A percentile compares a stretch with the other conserved stretches of the same genome.
These are phyloP conservation scores for Berberis vulgaris DNA, from an alignment of 164 flowering plant genomes.

Conservation along the genomic window DNA sequence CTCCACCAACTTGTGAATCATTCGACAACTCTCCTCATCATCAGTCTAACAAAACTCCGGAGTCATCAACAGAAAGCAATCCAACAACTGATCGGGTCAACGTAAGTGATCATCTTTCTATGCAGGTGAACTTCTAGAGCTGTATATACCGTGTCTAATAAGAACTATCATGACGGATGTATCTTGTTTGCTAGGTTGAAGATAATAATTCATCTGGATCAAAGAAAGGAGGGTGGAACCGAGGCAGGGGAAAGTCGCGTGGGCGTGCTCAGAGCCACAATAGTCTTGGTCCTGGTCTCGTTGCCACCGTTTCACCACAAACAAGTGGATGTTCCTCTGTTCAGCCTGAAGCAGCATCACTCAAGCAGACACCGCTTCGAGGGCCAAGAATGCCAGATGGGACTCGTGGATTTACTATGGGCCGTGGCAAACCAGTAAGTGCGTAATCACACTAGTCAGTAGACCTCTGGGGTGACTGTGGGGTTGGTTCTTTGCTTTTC, in stretches of 20 bases:
- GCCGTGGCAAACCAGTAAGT: slow-evolving; percentile 59
- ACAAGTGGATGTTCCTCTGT: slow-evolving; percentile 11
- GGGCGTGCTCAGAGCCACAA: slow-evolving; percentile 33
- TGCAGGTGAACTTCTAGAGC: too few species aligned
- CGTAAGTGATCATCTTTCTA: background rate
- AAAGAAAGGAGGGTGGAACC: slow-evolving; percentile 49
- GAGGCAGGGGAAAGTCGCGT: slow-evolving; percentile 59
- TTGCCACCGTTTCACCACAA: slow-evolving; percentile 16
- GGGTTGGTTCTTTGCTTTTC: too few species aligned
- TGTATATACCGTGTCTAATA: too few species aligned
- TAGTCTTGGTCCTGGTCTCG: slow-evolving; percentile 20
- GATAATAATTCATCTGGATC: slow-evolving; percentile 25
- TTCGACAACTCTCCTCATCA: slow-evolving; percentile 32
- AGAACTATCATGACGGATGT: too few species aligned
- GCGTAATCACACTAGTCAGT: background rate
- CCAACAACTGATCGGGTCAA: slow-evolving; percentile 25
- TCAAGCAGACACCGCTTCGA: slow-evolving; percentile 28
- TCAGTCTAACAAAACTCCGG: slow-evolving; percentile 16
- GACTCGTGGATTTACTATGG: slow-evolving; percentile 86
- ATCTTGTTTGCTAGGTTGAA: slow-evolving; percentile 33
- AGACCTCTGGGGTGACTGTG: background rate
- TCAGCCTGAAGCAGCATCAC: slow-evolving; percentile 13
- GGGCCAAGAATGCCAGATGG: slow-evolving; percentile 99
- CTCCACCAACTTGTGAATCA: slow-evolving; percentile 18
- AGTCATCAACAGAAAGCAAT: slow-evolving; percentile 29